These are phyloP conservation scores for Albugo laibachii DNA, from an alignment of 352 stramenopile genomes.

Conservation along the genomic window DNA sequence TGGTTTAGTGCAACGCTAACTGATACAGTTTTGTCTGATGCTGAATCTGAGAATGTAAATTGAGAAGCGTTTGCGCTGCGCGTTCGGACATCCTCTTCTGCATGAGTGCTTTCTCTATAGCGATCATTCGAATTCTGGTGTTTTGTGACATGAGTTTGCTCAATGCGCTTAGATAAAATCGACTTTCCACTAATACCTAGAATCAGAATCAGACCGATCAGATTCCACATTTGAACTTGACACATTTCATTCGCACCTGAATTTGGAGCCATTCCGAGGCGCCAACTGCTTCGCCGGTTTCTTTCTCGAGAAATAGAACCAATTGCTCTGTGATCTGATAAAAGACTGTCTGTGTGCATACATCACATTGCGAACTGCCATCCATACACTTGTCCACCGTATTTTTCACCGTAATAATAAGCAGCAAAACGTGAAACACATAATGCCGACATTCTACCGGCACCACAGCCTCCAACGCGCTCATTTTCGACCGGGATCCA, in stretches of 20 bases:
- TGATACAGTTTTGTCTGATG: constrained; percentile 59
- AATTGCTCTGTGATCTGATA: constrained; percentile 31
- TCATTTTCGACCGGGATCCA: too few relatives aligned
- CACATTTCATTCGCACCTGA: constrained; percentile 21
- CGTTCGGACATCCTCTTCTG: constrained; percentile 17
- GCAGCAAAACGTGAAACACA: constrained; percentile 58
- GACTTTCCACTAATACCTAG: constrained; percentile 49
- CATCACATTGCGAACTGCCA: constrained; percentile 16
- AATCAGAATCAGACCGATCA: background rate
- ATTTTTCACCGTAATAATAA: constrained; percentile 50
- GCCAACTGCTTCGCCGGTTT: constrained; percentile 5
- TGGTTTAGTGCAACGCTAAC: too few relatives aligned
- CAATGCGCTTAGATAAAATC: constrained; percentile 44
- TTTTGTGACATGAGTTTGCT: constrained; percentile 24
- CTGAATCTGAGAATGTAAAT: constrained; percentile 54
- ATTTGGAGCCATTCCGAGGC: constrained; percentile 29
- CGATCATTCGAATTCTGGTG: constrained; percentile 28
- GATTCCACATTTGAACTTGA: background rate
- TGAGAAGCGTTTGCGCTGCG: constrained; percentile 15
- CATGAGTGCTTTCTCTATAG: constrained; percentile 25
- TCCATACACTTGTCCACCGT: constrained; percentile 50
- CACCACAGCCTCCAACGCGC: too few relatives aligned
- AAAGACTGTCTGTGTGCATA: constrained; percentile 30
- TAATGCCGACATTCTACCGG: constrained; percentile 35
- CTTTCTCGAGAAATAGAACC: constrained; percentile 19